These are phyloP conservation scores for Chlorella sp. DNA, from an alignment of 139 green algal species.

Conservation along the genomic window DNA sequence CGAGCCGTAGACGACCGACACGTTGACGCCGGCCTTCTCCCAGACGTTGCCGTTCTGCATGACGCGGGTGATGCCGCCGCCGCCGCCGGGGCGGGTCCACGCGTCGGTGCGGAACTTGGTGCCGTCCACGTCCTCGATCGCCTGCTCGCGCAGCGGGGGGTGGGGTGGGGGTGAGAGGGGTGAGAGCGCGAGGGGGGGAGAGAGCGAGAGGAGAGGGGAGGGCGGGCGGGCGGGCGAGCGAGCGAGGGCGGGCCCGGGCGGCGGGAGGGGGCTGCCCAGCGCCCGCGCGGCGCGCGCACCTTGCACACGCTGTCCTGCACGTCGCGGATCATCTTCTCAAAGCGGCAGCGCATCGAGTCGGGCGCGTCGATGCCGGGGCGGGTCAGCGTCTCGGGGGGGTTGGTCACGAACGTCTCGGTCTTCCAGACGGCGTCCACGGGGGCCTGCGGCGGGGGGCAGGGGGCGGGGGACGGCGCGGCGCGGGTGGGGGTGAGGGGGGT, in stretches of 20 bases:
- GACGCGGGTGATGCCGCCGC: conserved; percentile 96
- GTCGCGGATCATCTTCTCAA: conserved; percentile 40
- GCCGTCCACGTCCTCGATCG: conserved; percentile 92
- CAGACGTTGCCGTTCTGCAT: conserved; percentile 78
- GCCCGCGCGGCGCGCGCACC: no score
- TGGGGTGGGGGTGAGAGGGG: no score
- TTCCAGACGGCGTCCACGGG: no score
- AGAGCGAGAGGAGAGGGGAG: no score
- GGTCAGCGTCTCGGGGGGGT: conserved; percentile 50
- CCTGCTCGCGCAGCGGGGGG: no score
- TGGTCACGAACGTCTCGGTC: conserved; percentile 28
- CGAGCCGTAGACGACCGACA: conserved; percentile 92
- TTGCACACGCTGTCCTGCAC: conserved; percentile 17
- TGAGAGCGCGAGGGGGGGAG: no score
- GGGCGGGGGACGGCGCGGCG: neutral
- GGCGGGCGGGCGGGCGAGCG: no score
- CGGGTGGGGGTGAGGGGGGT: neutral
- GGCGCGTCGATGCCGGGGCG: conserved; percentile 62
- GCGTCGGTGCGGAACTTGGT: conserved; percentile 92
- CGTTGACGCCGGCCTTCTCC: conserved; percentile 85
- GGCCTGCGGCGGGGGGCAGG: neutral
- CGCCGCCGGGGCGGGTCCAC: conserved; percentile 88
- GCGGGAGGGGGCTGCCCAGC: no score
- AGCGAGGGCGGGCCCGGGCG: no score
- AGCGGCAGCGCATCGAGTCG: conserved; percentile 44